phyloP scores from a whole-genome alignment of 495 filamentous ascomycete genomes.

The Penicillium nucicola region DNA sequence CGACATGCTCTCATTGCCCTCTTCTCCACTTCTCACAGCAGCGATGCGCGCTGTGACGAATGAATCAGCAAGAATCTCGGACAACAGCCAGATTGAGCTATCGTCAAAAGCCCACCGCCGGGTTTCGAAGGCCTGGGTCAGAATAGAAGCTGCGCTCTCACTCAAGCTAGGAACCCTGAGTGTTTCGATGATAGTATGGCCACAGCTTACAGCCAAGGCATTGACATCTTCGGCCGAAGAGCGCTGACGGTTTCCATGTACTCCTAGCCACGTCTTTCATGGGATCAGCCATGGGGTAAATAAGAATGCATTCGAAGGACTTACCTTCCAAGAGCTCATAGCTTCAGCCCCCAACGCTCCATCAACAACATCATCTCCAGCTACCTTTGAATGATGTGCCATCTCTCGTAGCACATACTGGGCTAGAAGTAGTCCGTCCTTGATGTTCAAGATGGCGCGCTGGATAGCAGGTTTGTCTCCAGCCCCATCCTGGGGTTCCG shows the following conservation, averaged over 20 bases:
- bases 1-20: conserved; percentile 60
- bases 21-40: conserved; percentile 56
- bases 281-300: not conserved
- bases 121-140: conserved; percentile 22
- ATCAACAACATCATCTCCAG: conserved; percentile 19
- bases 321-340: conserved; percentile 38
- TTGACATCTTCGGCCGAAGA: conserved; percentile 16
- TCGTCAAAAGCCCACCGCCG: conserved; percentile 20
- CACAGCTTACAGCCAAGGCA: conserved; percentile 27
- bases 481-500: conserved; percentile 17
- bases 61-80: conserved; percentile 33
- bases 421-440: conserved; percentile 36
- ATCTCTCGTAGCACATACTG: conserved; percentile 37
- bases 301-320: not conserved
- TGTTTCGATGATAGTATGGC: conserved; percentile 32
- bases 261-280: conserved; percentile 17
- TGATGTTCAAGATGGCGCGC: conserved; percentile 27
- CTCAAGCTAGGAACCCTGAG: conserved; percentile 16
- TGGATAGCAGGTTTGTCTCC: conserved; percentile 6
- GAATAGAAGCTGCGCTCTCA: conserved; percentile 20
- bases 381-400: conserved; percentile 20
- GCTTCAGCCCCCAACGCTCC: conserved; percentile 26
- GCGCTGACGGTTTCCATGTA: conserved; percentile 15
- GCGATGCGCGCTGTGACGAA: conserved; percentile 34
- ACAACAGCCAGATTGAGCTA: conserved; percentile 18